Evolutionary conservation across 495 filamentous ascomycete genomes (phyloP).

Genomic region (Hypoxylon trugodes): DNA sequence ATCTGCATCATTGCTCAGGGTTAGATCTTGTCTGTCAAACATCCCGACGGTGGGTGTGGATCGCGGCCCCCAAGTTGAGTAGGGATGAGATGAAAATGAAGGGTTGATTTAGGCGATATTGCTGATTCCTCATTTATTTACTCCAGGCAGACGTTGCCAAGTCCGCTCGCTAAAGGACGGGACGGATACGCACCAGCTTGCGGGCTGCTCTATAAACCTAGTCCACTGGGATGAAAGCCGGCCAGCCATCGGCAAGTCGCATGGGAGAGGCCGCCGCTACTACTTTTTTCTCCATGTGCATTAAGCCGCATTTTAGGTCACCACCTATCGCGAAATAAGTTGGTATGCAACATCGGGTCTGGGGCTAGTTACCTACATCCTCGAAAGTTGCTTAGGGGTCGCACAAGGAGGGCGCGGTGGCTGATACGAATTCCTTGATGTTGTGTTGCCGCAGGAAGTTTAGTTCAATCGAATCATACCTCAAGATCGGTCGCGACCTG

Average conservation of each 20-base stretch:
- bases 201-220: neutral
- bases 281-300: slow-evolving; percentile 12
- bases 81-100: neutral
- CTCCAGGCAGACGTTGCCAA: neutral
- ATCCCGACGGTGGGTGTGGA: slow-evolving; percentile 10
- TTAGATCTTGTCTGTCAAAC: slow-evolving; percentile 32
- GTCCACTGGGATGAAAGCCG: neutral
- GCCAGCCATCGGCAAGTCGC: slow-evolving; percentile 30
- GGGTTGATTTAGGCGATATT: neutral
- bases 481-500: slow-evolving; percentile 26
- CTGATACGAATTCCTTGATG: slow-evolving; percentile 3
- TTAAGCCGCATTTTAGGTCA: slow-evolving; percentile 30
- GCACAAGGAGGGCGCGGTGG: slow-evolving; percentile 6
- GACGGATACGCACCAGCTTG: slow-evolving; percentile 18
- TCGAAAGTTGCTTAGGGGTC: neutral
- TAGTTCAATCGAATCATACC: slow-evolving; percentile 9
- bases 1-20: slow-evolving; percentile 24
- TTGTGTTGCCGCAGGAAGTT: slow-evolving; percentile 8
- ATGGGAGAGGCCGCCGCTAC: slow-evolving; percentile 12
- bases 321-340: slow-evolving; percentile 12
- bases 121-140: neutral
- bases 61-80: neutral
- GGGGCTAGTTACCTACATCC: slow-evolving; percentile 5
- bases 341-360: slow-evolving; percentile 26
- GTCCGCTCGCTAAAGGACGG: slow-evolving; percentile 7